phyloP scores from a whole-genome alignment of 169 alveolate species.

The Plasmodium sp. region DNA sequence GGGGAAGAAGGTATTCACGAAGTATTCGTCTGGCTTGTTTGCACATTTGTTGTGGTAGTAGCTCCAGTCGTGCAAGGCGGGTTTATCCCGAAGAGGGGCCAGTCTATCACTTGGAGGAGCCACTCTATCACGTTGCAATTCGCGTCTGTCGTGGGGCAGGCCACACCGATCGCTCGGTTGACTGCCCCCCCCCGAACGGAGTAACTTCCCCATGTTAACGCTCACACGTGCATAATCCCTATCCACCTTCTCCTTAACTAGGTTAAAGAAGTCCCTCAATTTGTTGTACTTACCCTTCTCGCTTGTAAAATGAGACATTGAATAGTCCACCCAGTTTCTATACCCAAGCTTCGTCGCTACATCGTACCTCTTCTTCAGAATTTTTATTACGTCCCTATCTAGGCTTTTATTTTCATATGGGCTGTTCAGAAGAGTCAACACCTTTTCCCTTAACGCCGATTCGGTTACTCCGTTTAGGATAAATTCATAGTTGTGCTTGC shows the following conservation, averaged over 20 bases:
- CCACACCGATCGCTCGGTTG: neutral
- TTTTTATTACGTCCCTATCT: slow-evolving; percentile 50
- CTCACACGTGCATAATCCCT: slow-evolving; percentile 13
- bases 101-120: neutral
- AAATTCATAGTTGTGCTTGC: slow-evolving; percentile 68
- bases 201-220: neutral
- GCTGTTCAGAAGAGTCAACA: slow-evolving; percentile 19
- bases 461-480: slow-evolving; percentile 10
- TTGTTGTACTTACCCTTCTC: slow-evolving; percentile 38
- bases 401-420: slow-evolving; percentile 29
- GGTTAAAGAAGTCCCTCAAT: slow-evolving; percentile 6
- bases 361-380: slow-evolving; percentile 66
- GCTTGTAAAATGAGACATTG: slow-evolving; percentile 40
- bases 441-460: slow-evolving; percentile 18
- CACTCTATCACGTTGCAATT: neutral
- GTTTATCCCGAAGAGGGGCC: neutral
- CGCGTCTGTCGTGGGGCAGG: neutral
- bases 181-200: neutral
- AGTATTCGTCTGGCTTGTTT: slow-evolving; percentile 55
- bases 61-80: slow-evolving; percentile 34
- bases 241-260: slow-evolving; percentile 19
- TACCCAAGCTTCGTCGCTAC: slow-evolving; percentile 38
- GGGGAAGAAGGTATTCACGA: slow-evolving; percentile 46
- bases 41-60: slow-evolving; percentile 29
- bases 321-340: slow-evolving; percentile 45